Evolutionary conservation across 2,329 filamentous ascomycete species (phyloP), one percentile per base, ranked within the genome.

Genomic region (Parasarocladium wereldwijsianum): DNA sequence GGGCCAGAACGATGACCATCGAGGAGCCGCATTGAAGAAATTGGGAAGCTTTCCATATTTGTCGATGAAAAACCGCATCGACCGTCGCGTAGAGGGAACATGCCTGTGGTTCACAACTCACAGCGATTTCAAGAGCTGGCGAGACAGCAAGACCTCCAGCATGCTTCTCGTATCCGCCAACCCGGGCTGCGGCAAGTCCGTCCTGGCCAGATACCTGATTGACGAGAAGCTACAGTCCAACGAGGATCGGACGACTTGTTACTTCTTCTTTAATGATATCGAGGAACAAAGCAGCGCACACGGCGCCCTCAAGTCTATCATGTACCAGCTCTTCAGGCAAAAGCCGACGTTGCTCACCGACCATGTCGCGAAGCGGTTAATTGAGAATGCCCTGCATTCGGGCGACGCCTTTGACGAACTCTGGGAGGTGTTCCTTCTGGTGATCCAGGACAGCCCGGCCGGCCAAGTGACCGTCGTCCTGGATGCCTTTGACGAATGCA

Each of bases 261-360:
- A 55, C 30, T 59, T 55, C 40, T 57, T 57, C 38, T 61, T 60
- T 43, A 58, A 58, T 20, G 54, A 58, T n/a, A 49, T 46, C 16
- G 40, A 47, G 4, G 46, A 55, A 13, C 52, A 58, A 24, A 51
- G 34, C 11, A 45, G 27, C 8, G 17, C 38, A 4, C 36, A 34
- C 9, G 36, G 17, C 21, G 55, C 55, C 8, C 22, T 60, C 1
- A 44, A 47, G 17, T 47, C 43, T 14, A 38, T 60, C 0, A 24
- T 62, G 4, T 50, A 47, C n/a, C 56, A 60, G 18, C 33, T 62
- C 2, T 51, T 60, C 28, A 22, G 8, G 0, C 36, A 44, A 21
- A 40, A 37, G 10, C 34, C 34, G 2, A 16, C 9, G 19, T 34
- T 52, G 0, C 34, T 52, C 24, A 40, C 44, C 1, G 31, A 40